Percentiles rank a stretch among this genome's conserved stretches.
These are phyloP conservation scores for Herpotrichia juniperi DNA, from an alignment of 2,329 filamentous ascomycete genomes.

Conservation along the genomic window DNA sequence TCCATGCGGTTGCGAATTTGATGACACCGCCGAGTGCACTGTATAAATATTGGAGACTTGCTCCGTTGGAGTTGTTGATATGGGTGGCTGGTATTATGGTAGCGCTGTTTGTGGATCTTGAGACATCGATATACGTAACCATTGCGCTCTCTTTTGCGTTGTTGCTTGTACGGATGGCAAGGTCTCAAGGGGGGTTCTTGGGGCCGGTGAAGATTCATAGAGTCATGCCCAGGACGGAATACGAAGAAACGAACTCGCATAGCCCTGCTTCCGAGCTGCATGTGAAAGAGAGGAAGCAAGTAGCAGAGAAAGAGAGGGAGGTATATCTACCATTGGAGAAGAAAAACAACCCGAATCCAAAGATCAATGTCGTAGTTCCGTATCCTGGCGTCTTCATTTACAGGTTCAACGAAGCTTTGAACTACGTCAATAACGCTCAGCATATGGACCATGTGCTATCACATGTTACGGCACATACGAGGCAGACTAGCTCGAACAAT, in stretches of 20 bases:
- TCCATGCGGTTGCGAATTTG: conserved; percentile 88
- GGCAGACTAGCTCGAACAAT: conserved; percentile 24
- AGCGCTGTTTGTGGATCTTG: conserved; percentile 82
- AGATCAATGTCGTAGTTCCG: conserved; percentile 65
- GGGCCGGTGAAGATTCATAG: conserved; percentile 26
- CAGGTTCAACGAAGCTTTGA: conserved; percentile 89
- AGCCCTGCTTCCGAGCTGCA: conserved; percentile 52
- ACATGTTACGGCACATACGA: conserved; percentile 63
- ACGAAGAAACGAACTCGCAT: conserved; percentile 59
- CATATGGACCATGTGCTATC: conserved; percentile 78
- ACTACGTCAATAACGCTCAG: conserved; percentile 88
- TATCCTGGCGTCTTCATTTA: conserved; percentile 90
- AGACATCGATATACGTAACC: conserved; percentile 87
- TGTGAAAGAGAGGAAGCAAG: conserved; percentile 24
- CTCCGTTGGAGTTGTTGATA: conserved; percentile 84
- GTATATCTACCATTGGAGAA: conserved; percentile 44
- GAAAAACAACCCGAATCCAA: conserved; percentile 65
- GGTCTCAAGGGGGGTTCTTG: conserved; percentile 28
- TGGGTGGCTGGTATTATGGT: conserved; percentile 90
- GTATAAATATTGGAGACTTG: conserved; percentile 91
- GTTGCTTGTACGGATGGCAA: conserved; percentile 69
- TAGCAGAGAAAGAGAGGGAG: conserved; percentile 37
- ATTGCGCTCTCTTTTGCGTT: conserved; percentile 76
- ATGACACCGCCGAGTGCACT: conserved; percentile 87
- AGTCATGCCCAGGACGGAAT: conserved; percentile 2